Evolutionary conservation across 805 yeast species (phyloP).

Genomic region (Myxozyma nipponensis): DNA sequence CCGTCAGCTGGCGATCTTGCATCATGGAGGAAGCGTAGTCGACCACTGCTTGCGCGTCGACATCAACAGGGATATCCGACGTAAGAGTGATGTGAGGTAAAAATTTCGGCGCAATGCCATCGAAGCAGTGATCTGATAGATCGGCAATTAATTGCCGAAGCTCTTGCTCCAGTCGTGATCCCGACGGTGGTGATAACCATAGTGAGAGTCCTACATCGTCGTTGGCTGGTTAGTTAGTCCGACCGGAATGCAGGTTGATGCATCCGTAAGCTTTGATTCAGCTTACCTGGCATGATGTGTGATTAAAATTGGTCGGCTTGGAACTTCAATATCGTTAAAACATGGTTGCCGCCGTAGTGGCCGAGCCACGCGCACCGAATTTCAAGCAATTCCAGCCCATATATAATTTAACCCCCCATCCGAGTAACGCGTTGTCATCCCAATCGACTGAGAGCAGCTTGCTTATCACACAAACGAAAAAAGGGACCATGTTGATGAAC

Average conservation of each 20-base stretch:
- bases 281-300: neutral
- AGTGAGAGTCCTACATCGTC: slow-evolving; percentile 50
- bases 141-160: slow-evolving; percentile 59
- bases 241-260: neutral
- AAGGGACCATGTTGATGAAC: too few species aligned
- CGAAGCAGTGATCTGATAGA: slow-evolving; percentile 51
- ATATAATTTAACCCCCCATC: too few species aligned
- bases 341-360: too few species aligned
- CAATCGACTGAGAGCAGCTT: too few species aligned
- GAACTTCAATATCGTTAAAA: too few species aligned
- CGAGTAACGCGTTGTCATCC: too few species aligned
- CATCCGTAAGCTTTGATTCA: neutral
- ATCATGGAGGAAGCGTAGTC: slow-evolving; percentile 59
- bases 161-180: slow-evolving; percentile 52
- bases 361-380: too few species aligned
- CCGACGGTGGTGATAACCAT: slow-evolving; percentile 70
- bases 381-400: too few species aligned
- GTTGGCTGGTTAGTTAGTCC: neutral
- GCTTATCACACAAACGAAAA: too few species aligned
- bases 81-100: slow-evolving; percentile 78
- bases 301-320: neutral
- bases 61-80: slow-evolving; percentile 50
- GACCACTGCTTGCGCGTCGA: slow-evolving; percentile 54
- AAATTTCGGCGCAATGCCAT: slow-evolving; percentile 48
- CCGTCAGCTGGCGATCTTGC: slow-evolving; percentile 40